Evolutionary conservation across 345 rosid species (phyloP).

Genomic region (Sapria himalayana): DNA sequence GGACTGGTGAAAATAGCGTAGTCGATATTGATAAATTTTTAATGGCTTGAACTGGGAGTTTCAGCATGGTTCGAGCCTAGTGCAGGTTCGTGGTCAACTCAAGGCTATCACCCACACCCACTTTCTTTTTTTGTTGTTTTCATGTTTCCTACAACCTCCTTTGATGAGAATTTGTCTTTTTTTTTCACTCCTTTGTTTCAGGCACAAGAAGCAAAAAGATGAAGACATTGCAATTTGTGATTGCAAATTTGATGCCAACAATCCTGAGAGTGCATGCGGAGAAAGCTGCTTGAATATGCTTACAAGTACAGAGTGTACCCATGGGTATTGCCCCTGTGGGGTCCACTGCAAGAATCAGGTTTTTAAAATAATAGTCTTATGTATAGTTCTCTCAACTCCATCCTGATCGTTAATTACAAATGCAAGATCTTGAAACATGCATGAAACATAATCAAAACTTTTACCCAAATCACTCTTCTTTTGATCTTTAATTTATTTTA

Average conservation of each 20-base stretch:
- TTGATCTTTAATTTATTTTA: too few species aligned
- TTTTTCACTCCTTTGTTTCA: slow-evolving; percentile 11
- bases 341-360: slow-evolving; percentile 78
- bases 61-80: background rate
- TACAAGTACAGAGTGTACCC: slow-evolving; percentile 82
- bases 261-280: slow-evolving; percentile 66
- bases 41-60: background rate
- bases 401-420: too few species aligned
- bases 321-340: slow-evolving; percentile 61
- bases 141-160: background rate
- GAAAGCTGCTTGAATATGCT: slow-evolving; percentile 73
- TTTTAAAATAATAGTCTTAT: too few species aligned
- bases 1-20: too few species aligned
- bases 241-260: slow-evolving; percentile 46
- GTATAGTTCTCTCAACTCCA: too few species aligned
- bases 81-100: too few species aligned
- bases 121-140: too few species aligned
- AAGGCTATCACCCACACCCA: too few species aligned
- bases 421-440: too few species aligned
- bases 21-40: background rate
- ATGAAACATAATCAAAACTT: too few species aligned
- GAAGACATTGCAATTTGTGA: slow-evolving; percentile 80
- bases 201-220: slow-evolving; percentile 85
- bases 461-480: too few species aligned
- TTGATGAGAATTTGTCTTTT: background rate